Evolutionary conservation across 768 basidiomycete genomes (phyloP).

Genomic region (Daedaleopsis sinensis): DNA sequence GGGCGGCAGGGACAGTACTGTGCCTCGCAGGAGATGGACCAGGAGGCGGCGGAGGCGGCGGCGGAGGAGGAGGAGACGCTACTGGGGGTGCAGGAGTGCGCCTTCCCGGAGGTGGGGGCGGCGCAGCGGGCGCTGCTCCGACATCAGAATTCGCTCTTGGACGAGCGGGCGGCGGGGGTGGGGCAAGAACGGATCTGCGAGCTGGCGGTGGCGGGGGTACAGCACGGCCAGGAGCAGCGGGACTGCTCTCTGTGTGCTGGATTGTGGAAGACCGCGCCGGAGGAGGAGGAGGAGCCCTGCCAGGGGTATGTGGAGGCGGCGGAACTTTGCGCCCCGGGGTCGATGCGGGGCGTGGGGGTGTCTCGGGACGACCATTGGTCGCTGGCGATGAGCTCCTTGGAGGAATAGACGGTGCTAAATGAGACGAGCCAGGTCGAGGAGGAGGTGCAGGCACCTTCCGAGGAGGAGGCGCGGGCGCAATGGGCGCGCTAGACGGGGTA

Average conservation of each 20-base stretch:
- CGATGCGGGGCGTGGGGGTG: constrained; percentile 27
- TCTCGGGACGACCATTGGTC: constrained; percentile 23
- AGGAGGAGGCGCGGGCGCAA: constrained; percentile 42
- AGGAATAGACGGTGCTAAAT: constrained; percentile 32
- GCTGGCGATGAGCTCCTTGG: constrained; percentile 21
- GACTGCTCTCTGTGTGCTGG: constrained; percentile 22
- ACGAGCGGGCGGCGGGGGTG: constrained; percentile 34
- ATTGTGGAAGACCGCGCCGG: constrained; percentile 26
- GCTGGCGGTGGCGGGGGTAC: constrained; percentile 48
- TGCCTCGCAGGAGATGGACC: constrained; percentile 14
- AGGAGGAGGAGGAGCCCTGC: constrained; percentile 31
- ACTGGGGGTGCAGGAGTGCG: constrained; percentile 33
- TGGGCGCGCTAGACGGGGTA: constrained; percentile 36
- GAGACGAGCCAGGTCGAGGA: constrained; percentile 41
- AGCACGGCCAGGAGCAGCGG: constrained; percentile 31
- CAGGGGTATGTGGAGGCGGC: constrained; percentile 26
- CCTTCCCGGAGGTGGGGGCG: constrained; percentile 36
- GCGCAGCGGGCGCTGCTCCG: constrained; percentile 26
- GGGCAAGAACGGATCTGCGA: constrained; percentile 27
- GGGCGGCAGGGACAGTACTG: constrained; percentile 5
- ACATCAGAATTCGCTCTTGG: constrained; percentile 47
- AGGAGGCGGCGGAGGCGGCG: constrained; percentile 24
- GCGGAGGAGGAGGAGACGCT: constrained; percentile 18
- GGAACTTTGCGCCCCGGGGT: constrained; percentile 29
- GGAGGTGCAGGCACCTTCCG: constrained; percentile 33